Evolutionary conservation across 164 flowering plant genomes (phyloP).

Genomic region (Dillenia suffruticosa): DNA sequence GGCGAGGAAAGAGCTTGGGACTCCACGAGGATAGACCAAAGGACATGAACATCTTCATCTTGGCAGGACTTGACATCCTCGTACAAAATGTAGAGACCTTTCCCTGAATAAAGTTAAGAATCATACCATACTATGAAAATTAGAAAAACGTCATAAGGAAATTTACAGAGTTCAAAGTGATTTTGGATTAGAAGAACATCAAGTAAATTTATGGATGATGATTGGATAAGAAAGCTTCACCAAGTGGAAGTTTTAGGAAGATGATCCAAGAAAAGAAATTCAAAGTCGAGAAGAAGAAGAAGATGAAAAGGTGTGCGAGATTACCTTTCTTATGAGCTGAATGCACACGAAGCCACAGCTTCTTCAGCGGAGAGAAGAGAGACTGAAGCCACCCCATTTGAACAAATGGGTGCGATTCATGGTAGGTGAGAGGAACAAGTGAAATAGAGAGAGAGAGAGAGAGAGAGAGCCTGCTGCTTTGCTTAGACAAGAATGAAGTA

Average conservation of each 20-base stretch:
- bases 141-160: neutral
- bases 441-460: slow-evolving; percentile 15
- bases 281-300: neutral
- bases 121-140: neutral
- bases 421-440: slow-evolving; percentile 26
- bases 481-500: slow-evolving; percentile 30
- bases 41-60: slow-evolving; percentile 41
- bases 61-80: slow-evolving; percentile 47
- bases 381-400: slow-evolving; percentile 64
- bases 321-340: slow-evolving; percentile 40
- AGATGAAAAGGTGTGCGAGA: neutral
- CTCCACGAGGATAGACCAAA: slow-evolving; percentile 40
- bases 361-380: slow-evolving; percentile 59
- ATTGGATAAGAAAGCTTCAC: neutral
- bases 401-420: slow-evolving; percentile 21
- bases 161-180: too few species aligned
- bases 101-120: slow-evolving; percentile 17
- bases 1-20: slow-evolving; percentile 14
- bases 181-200: neutral
- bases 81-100: slow-evolving; percentile 38
- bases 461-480: slow-evolving; percentile 7
- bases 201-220: neutral
- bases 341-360: slow-evolving; percentile 50
- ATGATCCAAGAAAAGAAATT: neutral
- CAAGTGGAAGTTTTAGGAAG: neutral